Evolutionary conservation across 2,329 filamentous ascomycete species (phyloP).

Genomic region (Tolypocladium paradoxum): DNA sequence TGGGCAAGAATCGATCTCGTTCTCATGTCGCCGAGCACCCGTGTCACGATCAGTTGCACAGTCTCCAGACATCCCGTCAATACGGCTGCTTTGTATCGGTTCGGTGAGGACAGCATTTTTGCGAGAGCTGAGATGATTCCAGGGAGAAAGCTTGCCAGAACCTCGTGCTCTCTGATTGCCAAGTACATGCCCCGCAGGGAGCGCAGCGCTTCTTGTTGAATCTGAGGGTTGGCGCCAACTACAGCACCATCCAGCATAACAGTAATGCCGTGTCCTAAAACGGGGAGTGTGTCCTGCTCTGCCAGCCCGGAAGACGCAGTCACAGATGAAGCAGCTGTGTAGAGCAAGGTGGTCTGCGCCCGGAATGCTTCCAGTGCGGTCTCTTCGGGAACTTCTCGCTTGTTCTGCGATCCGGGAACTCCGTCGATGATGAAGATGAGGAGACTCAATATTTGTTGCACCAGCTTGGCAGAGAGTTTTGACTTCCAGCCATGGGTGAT

Average conservation of each 20-base stretch:
- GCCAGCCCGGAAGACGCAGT: slow-evolving; percentile 38
- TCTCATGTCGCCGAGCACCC: slow-evolving; percentile 47
- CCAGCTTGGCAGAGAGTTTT: slow-evolving; percentile 59
- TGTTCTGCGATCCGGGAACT: slow-evolving; percentile 41
- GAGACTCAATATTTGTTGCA: slow-evolving; percentile 76
- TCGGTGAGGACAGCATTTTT: slow-evolving; percentile 61
- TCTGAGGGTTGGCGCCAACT: slow-evolving; percentile 50
- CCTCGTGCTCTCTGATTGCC: slow-evolving; percentile 59
- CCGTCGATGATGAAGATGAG: slow-evolving; percentile 74
- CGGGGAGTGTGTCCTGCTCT: slow-evolving; percentile 54
- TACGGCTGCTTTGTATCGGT: slow-evolving; percentile 44
- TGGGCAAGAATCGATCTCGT: slow-evolving; percentile 34
- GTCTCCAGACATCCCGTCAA: slow-evolving; percentile 51
- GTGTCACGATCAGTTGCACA: slow-evolving; percentile 42
- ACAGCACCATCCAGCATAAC: slow-evolving; percentile 66
- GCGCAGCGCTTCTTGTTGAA: slow-evolving; percentile 59
- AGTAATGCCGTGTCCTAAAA: slow-evolving; percentile 73
- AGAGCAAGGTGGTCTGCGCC: slow-evolving; percentile 58
- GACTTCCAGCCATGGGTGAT: slow-evolving; percentile 70
- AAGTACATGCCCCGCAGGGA: slow-evolving; percentile 52
- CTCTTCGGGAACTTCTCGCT: slow-evolving; percentile 54
- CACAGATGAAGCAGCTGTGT: slow-evolving; percentile 40
- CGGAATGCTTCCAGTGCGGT: slow-evolving; percentile 59
- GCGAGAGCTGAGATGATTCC: slow-evolving; percentile 76
- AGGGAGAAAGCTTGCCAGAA: slow-evolving; percentile 76